Conservation (phyloP, 352 stramenopile genomes). For the Hyaloperonospora brassicae region DNA sequence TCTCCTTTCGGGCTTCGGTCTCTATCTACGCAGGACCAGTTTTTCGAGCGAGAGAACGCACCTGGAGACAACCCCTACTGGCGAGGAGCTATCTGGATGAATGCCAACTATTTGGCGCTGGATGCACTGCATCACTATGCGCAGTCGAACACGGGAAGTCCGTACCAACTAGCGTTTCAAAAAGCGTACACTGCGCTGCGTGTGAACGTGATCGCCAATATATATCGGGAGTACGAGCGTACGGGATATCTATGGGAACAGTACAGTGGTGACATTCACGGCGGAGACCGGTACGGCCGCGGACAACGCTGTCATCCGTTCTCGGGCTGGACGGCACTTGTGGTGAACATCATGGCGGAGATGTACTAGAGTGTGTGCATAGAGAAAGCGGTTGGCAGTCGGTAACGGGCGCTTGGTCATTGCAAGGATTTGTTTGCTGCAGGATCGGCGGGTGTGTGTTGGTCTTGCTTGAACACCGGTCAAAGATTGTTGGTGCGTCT, state of each 20-base stretch:
- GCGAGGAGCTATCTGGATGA: constrained; percentile 92
- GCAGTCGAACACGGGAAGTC: constrained; percentile 27
- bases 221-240: constrained; percentile 73
- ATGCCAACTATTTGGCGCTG: constrained; percentile 89
- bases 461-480: too few relatives aligned
- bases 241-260: constrained; percentile 92
- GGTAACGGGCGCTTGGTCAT: too few relatives aligned
- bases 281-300: constrained; percentile 43
- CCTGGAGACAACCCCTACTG: constrained; percentile 89
- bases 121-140: constrained; percentile 77
- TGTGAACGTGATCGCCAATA: constrained; percentile 49
- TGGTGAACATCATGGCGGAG: constrained; percentile 91
- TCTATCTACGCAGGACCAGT: constrained; percentile 71
- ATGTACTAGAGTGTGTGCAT: constrained; percentile 53
- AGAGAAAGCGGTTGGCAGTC: neutral
- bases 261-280: constrained; percentile 78
- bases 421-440: too few relatives aligned
- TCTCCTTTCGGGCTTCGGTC: constrained; percentile 80
- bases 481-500: too few relatives aligned
- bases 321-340: constrained; percentile 89
- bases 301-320: constrained; percentile 89
- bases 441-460: too few relatives aligned
- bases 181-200: constrained; percentile 46
- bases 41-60: constrained; percentile 86
- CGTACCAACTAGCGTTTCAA: constrained; percentile 37